Conservation (phyloP, 495 filamentous ascomycete species). For the Penicillium egyptiacum region DNA sequence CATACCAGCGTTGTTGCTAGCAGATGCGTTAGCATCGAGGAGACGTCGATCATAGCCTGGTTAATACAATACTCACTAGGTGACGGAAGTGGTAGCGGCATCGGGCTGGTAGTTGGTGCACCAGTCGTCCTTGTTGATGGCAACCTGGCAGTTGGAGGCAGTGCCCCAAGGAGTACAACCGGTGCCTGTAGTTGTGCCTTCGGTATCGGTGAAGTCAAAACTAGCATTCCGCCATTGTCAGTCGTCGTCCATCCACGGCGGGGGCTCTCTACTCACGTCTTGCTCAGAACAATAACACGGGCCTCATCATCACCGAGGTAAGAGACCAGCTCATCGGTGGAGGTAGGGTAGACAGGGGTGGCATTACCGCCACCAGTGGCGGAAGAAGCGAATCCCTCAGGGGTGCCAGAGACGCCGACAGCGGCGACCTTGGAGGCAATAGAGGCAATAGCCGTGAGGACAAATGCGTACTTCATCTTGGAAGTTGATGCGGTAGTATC, state of each 20-base stretch:
- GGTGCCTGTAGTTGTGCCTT: constrained; percentile 39
- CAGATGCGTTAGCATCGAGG: constrained; percentile 2
- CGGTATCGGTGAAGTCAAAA: constrained; percentile 46
- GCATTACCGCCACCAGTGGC: constrained; percentile 47
- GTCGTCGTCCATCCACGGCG: neutral
- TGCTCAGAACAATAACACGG: constrained; percentile 41
- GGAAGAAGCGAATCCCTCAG: constrained; percentile 43
- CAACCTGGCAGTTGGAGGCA: constrained; percentile 45
- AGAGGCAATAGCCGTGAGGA: constrained; percentile 5
- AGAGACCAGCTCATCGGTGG: constrained; percentile 43
- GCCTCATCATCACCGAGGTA: constrained; percentile 39
- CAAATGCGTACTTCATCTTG: constrained; percentile 6
- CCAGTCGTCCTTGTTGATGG: constrained; percentile 54
- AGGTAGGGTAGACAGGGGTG: constrained; percentile 35
- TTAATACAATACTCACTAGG: constrained; percentile 26
- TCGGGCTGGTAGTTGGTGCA: constrained; percentile 42
- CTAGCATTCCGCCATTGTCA: neutral
- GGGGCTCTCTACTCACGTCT: constrained; percentile 19
- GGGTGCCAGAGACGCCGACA: constrained; percentile 28
- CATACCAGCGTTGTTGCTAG: constrained; percentile 41
- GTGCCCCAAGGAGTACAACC: constrained; percentile 51
- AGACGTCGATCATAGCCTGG: neutral
- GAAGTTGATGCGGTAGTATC: neutral
- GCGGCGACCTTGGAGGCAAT: constrained; percentile 12
- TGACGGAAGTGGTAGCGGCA: constrained; percentile 37